Evolutionary conservation across 768 basidiomycete genomes (phyloP), one percentile per base, ranked within the genome.

Genomic region (Candolleomyces eurysporus): DNA sequence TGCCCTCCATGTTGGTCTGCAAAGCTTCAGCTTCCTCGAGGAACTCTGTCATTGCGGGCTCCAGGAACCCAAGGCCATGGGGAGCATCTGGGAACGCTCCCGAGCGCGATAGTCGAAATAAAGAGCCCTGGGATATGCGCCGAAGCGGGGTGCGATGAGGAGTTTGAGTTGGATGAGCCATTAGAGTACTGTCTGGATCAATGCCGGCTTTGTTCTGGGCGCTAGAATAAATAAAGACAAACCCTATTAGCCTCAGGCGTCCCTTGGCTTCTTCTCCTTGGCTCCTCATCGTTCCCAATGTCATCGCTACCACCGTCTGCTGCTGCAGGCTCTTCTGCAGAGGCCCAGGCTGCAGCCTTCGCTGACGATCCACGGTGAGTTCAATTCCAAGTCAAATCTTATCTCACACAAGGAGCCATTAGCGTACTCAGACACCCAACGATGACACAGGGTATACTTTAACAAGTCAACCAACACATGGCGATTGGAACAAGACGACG

Each of bases 401-500:
- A 36, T 36, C 36, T 36, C 11, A 59, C 64, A 61, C 57, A 53
- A 43, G 5, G 63, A 65, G 61, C 61, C 49, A 56, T 54, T 58
- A 57, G 50, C 51, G 57, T 70, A 63, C 68, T 67, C 63, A 67
- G 64, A 64, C 63, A 64, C 59, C 64, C 42, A 65, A 62, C 61
- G 48, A 68, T 57, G 36, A 36, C 65, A 53, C 71, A 83, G 89
- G 63, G 84, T 95, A 13, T 89, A 94, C 74, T 92, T 90, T 71
- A 89, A 90, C 57, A 89, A 83, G 68, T 79, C 81, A 46, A 78
- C 86, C 5, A 84, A 84, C 56, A 89, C 92, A 67, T 98, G 94
- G 93, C 86, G 88, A 62, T 87, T 89, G 69, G 96, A 99, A 72
- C 86, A 93, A 68, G 91, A 92, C 52, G 91, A 95, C 67, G 95